Conservation (phyloP, 768 basidiomycete genomes). For the Russula abietina region DNA sequence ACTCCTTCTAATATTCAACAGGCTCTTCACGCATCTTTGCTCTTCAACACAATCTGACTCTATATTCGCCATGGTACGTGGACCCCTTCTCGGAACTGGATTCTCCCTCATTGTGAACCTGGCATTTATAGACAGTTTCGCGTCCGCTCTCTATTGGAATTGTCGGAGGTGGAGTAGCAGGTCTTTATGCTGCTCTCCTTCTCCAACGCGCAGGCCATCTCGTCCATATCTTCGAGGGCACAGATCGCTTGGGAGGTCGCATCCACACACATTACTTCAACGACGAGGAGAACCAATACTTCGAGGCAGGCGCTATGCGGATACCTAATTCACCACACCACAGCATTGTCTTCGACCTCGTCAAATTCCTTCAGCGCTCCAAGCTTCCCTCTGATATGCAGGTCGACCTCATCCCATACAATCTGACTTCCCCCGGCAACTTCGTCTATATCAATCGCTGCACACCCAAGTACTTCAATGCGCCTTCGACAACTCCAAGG, state of each 20-base stretch:
- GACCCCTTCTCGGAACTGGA: neutral
- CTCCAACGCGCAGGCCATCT: conserved; percentile 17
- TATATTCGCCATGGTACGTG: neutral
- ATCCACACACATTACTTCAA: conserved; percentile 23
- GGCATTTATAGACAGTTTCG: neutral
- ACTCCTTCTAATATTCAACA: neutral
- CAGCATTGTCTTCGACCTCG: conserved; percentile 17
- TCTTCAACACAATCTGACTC: neutral
- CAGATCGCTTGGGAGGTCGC: conserved; percentile 23
- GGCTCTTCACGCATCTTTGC: neutral
- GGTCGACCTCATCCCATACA: conserved; percentile 21
- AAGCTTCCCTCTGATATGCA: conserved; percentile 14
- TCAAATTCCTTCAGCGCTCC: conserved; percentile 11
- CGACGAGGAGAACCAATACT: conserved; percentile 23
- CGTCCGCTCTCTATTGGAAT: conserved; percentile 10
- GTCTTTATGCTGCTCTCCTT: conserved; percentile 22
- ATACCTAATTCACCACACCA: conserved; percentile 24
- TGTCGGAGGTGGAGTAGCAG: conserved; percentile 22
- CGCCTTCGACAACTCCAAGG: conserved; percentile 12
- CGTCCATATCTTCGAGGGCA: conserved; percentile 22
- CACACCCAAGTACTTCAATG: neutral
- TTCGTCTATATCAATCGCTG: conserved; percentile 21
- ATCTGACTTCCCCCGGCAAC: conserved; percentile 20
- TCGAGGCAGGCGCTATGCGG: conserved; percentile 26
- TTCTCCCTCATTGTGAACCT: neutral